Percentiles rank a stretch among this genome's conserved stretches.
Conservation (phyloP, 2,329 filamentous ascomycete species). For the Camillea tinctor region DNA sequence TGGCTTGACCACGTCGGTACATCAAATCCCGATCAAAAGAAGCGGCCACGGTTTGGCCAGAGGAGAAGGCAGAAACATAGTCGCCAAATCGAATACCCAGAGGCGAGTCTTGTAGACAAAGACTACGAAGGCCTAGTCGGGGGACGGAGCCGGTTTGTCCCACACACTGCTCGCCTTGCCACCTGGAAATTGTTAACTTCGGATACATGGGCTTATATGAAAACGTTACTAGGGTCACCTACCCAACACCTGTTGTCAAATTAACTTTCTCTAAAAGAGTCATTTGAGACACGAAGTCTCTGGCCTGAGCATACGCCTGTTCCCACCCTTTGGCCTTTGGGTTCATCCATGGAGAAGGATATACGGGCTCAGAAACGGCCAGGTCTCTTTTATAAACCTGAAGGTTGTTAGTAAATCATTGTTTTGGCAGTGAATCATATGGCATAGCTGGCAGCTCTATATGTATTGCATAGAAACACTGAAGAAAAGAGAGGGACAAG, state of each 20-base stretch:
- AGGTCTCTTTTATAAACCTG: slow-evolving; percentile 25
- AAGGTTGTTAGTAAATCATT: slow-evolving; percentile 13
- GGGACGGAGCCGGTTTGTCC: slow-evolving; percentile 73
- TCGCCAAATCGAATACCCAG: slow-evolving; percentile 76
- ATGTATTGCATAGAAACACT: not conserved
- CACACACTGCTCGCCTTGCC: slow-evolving; percentile 71
- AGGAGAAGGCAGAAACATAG: slow-evolving; percentile 78
- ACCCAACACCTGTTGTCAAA: slow-evolving; percentile 86
- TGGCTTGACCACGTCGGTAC: slow-evolving; percentile 66
- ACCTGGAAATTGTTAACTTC: slow-evolving; percentile 40
- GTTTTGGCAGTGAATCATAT: slow-evolving; percentile 4
- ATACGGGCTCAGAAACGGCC: slow-evolving; percentile 43
- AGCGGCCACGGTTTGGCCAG: slow-evolving; percentile 76
- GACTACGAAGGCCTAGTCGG: slow-evolving; percentile 64
- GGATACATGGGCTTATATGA: not conserved
- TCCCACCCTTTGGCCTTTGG: slow-evolving; percentile 71
- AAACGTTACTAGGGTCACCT: slow-evolving; percentile 32
- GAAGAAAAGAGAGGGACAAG: not conserved
- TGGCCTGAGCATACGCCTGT: slow-evolving; percentile 72
- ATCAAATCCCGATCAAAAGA: slow-evolving; percentile 76
- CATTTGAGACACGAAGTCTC: slow-evolving; percentile 76
- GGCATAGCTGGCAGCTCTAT: slow-evolving; percentile 1
- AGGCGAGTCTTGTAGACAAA: slow-evolving; percentile 88
- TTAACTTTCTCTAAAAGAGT: slow-evolving; percentile 92
- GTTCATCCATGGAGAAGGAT: slow-evolving; percentile 86